Base-by-base conservation (phyloP, 805 yeast genomes). In the Candida suzukii region DNA sequence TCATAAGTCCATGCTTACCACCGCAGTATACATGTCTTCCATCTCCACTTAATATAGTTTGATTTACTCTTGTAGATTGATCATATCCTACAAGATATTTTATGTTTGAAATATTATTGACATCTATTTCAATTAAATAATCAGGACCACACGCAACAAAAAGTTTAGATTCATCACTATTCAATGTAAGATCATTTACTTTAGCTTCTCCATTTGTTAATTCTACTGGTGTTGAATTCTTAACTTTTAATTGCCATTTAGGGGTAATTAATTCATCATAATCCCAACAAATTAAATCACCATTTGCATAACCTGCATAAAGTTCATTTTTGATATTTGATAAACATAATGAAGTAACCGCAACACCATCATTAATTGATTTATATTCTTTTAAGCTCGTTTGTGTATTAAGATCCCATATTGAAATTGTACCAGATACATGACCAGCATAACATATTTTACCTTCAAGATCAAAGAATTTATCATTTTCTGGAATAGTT, bases 381-480 rank as follows among this genome's bases (percentile, higher is more conserved):
- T 32, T 20, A 18, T 50, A 43, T 38, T 61, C 64, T 1, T 56
- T 53, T 11, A 52, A 28, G 16, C 39, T 49, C 6, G 48, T 24
- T 25, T 52, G 43, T 2, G 52, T 53, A 21, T 62, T 51, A 25
- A 64, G 26, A 52, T 73, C 72, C 77, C 77, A 74, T 9, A 57
- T 41, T 0, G 70, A 60, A 4, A 74, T 50, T 4, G 42, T 43
- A 2, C 75, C 75, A 36, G 68, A 63, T 26, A 46, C 51, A 48
- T 69, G 60, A 1, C 70, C 83, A 2, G 71, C 73, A 21, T 65
- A 55, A 3, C 73, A 52, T 4, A 49, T 44, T 46, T 70, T 72
- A 0, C 70, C 78, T 8, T 56, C 60, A 17, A 76, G 71, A 24
- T 73, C 85, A 51, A 62, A 73, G 45, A 77, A 80, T 24, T 38